Percentiles rank a stretch among this genome's conserved stretches.
phyloP scores from a whole-genome alignment of 495 filamentous ascomycete species.

The Hyaloscypha finlandica region DNA sequence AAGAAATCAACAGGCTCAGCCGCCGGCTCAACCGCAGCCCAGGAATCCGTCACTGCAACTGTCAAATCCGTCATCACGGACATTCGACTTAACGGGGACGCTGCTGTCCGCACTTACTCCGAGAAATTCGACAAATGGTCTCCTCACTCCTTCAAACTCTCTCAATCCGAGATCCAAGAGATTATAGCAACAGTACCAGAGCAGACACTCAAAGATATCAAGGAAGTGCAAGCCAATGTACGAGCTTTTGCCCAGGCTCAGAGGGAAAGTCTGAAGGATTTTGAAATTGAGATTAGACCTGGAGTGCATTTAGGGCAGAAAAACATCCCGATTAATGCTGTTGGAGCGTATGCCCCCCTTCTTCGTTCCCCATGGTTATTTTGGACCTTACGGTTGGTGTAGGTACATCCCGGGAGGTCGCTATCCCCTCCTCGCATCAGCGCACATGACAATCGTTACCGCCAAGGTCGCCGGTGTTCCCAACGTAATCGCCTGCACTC shows the following conservation, averaged over 20 bases:
- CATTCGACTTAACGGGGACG: conserved; percentile 48
- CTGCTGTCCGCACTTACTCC: conserved; percentile 49
- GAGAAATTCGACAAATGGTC: conserved; percentile 59
- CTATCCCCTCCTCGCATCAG: conserved; percentile 56
- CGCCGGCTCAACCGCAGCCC: background rate
- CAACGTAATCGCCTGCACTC: conserved; percentile 52
- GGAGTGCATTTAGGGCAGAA: conserved; percentile 53
- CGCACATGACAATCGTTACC: conserved; percentile 60
- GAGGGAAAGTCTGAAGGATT: conserved; percentile 43
- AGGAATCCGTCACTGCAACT: background rate
- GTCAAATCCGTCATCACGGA: conserved; percentile 45
- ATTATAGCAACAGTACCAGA: conserved; percentile 39
- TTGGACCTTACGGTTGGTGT: background rate
- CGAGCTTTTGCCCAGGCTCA: conserved; percentile 51
- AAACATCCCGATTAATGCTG: conserved; percentile 44
- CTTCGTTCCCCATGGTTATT: background rate
- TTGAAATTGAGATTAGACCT: conserved; percentile 50
- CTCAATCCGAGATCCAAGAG: conserved; percentile 38
- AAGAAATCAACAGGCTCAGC: conserved; percentile 1
- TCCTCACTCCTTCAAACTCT: conserved; percentile 48
- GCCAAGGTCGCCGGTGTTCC: conserved; percentile 56
- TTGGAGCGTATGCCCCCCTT: conserved; percentile 29
- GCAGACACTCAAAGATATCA: conserved; percentile 54
- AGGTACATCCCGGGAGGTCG: conserved; percentile 54
- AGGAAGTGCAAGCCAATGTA: conserved; percentile 52